Evolutionary conservation across 305 asterid genomes (phyloP).

Genomic region (Lippia alba): DNA sequence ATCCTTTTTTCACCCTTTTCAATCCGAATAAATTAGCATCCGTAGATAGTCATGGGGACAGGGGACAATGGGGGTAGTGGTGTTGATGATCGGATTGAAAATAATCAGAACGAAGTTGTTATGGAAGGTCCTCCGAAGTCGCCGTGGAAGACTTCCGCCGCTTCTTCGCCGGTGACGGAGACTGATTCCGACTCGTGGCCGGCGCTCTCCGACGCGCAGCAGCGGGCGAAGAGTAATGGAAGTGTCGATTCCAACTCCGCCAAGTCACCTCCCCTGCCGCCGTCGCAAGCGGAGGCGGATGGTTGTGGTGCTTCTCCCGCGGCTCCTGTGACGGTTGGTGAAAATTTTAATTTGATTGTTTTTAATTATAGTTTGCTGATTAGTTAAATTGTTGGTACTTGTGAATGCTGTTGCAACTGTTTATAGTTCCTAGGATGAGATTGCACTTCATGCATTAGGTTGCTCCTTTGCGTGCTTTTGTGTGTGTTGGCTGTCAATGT

Average conservation of each 20-base stretch:
- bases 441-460: conserved; percentile 10
- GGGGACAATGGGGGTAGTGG: conserved; percentile 58
- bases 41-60: conserved; percentile 39
- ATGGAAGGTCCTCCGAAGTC: conserved; percentile 53
- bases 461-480: conserved; percentile 12
- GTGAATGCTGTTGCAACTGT: conserved; percentile 30
- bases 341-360: conserved; percentile 12
- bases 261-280: conserved; percentile 44
- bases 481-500: conserved; percentile 8
- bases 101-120: conserved; percentile 33
- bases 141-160: conserved; percentile 72
- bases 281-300: conserved; percentile 22
- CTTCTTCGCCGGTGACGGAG: conserved; percentile 48
- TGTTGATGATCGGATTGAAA: conserved; percentile 60
- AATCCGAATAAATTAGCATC: conserved; percentile 21
- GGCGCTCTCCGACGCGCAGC: conserved; percentile 69
- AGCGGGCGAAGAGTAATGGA: conserved; percentile 45
- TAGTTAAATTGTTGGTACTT: not conserved
- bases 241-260: conserved; percentile 36
- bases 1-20: conserved; percentile 1
- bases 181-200: conserved; percentile 86
- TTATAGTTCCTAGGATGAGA: not conserved
- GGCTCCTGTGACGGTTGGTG: conserved; percentile 48
- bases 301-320: conserved; percentile 44
- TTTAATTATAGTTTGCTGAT: conserved; percentile 4